phyloP scores from a whole-genome alignment of 1,284 basidiomycete species.

The Apiotrichum veenhuisii region DNA sequence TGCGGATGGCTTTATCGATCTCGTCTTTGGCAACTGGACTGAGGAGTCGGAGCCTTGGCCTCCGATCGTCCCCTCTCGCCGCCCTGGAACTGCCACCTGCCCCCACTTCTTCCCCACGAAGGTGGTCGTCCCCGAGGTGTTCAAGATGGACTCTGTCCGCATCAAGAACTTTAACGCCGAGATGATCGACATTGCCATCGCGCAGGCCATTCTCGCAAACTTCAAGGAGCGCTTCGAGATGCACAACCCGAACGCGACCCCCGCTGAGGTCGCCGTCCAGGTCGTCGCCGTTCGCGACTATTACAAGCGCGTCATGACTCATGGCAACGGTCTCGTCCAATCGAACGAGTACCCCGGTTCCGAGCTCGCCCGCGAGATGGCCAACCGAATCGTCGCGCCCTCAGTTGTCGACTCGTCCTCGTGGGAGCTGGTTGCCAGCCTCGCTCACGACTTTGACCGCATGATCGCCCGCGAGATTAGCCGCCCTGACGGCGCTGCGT shows the following conservation, averaged over 20 bases:
- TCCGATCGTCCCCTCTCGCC: constrained; percentile 35
- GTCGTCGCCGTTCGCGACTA: constrained; percentile 49
- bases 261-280: constrained; percentile 55
- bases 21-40: constrained; percentile 56
- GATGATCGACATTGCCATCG: constrained; percentile 66
- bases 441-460: constrained; percentile 16
- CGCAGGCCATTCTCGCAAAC: constrained; percentile 62
- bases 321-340: constrained; percentile 11
- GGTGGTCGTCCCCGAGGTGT: constrained; percentile 63
- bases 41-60: constrained; percentile 43
- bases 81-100: constrained; percentile 40
- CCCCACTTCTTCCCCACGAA: constrained; percentile 50
- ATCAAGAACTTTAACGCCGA: constrained; percentile 62
- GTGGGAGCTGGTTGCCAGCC: constrained; percentile 10
- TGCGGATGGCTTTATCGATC: constrained; percentile 64
- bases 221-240: constrained; percentile 12
- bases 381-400: constrained; percentile 15
- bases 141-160: constrained; percentile 75
- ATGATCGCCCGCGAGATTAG: constrained; percentile 9
- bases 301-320: constrained; percentile 24
- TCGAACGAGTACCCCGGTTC: constrained; percentile 9
- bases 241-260: constrained; percentile 66
- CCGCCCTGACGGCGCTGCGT: constrained; percentile 3
- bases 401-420: neutral
- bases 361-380: constrained; percentile 18